Conservation (phyloP, 129 eudicot genomes). For the Centaurea solstitialis region DNA sequence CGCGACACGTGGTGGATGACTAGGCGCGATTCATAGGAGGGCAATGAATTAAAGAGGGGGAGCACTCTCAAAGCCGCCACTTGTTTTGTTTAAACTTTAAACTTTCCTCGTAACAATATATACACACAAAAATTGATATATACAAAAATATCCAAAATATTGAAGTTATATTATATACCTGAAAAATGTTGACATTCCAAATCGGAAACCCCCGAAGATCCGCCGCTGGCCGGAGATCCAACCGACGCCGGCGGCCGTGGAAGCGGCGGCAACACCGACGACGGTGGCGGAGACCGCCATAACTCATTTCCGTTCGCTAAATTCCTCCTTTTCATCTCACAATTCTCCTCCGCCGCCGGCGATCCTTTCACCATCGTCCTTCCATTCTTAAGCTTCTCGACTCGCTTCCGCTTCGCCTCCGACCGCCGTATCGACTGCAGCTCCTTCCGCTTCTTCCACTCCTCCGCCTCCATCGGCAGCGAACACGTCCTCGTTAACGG, state of each 20-base stretch:
- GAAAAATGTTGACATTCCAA: slow-evolving; percentile 36
- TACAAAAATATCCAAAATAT: too few species aligned
- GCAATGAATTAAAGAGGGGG: too few species aligned
- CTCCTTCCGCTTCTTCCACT: slow-evolving; percentile 59
- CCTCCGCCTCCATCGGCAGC: slow-evolving; percentile 56
- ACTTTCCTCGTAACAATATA: too few species aligned
- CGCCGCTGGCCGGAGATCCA: slow-evolving; percentile 49
- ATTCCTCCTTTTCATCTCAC: background rate
- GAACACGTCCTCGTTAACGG: slow-evolving; percentile 52
- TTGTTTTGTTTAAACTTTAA: too few species aligned
- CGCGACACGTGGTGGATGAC: too few species aligned
- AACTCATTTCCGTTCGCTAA: slow-evolving; percentile 5
- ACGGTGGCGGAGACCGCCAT: background rate
- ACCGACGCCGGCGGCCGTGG: slow-evolving; percentile 18
- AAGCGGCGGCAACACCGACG: slow-evolving; percentile 17
- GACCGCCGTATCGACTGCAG: slow-evolving; percentile 46
- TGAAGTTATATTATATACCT: slow-evolving; percentile 34
- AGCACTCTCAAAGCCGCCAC: too few species aligned
- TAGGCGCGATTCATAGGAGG: too few species aligned
- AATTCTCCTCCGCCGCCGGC: slow-evolving; percentile 17
- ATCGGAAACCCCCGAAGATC: slow-evolving; percentile 53
- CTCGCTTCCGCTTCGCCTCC: slow-evolving; percentile 61
- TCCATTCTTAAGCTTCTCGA: slow-evolving; percentile 45
- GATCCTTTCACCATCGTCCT: slow-evolving; percentile 20
- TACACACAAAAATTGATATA: too few species aligned